Percentiles rank a stretch among this genome's conserved stretches.
phyloP scores from a whole-genome alignment of 176 grass and related monocot species.

The Ensete ventricosum region DNA sequence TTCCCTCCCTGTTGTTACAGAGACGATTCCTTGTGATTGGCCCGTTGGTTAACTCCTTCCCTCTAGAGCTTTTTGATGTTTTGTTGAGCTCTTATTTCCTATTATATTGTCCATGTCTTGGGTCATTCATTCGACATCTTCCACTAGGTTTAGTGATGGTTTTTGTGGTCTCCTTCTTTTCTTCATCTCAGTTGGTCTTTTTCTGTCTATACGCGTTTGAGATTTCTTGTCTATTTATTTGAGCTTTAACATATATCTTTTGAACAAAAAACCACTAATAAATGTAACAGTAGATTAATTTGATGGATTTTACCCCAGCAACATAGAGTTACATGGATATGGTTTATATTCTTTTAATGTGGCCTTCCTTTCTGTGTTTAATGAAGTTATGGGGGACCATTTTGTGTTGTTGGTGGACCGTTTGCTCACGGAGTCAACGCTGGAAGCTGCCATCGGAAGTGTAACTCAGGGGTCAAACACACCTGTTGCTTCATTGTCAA shows the following conservation, averaged over 20 bases:
- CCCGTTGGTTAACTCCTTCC: background rate
- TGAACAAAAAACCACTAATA: no score
- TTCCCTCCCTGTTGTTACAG: background rate
- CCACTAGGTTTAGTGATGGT: background rate
- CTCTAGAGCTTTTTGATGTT: background rate
- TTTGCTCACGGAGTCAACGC: constrained; percentile 80
- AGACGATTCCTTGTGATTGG: background rate
- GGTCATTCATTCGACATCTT: background rate
- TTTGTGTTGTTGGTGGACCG: constrained; percentile 82
- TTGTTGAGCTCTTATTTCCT: background rate
- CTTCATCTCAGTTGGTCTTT: background rate
- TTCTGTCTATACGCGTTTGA: background rate
- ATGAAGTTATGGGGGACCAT: constrained; percentile 73
- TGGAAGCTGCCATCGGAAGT: constrained; percentile 57
- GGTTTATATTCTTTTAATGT: background rate
- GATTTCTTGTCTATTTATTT: background rate
- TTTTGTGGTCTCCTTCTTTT: background rate
- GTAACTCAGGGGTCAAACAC: constrained; percentile 31
- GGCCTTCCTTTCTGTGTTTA: background rate
- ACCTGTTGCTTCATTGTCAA: constrained; percentile 4
- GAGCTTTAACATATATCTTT: background rate
- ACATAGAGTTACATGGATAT: background rate
- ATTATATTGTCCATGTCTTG: background rate
- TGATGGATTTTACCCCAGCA: background rate
- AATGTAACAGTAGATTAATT: background rate